phyloP scores from a whole-genome alignment of 495 filamentous ascomycete genomes.

The Hyaloscypha finlandica region DNA sequence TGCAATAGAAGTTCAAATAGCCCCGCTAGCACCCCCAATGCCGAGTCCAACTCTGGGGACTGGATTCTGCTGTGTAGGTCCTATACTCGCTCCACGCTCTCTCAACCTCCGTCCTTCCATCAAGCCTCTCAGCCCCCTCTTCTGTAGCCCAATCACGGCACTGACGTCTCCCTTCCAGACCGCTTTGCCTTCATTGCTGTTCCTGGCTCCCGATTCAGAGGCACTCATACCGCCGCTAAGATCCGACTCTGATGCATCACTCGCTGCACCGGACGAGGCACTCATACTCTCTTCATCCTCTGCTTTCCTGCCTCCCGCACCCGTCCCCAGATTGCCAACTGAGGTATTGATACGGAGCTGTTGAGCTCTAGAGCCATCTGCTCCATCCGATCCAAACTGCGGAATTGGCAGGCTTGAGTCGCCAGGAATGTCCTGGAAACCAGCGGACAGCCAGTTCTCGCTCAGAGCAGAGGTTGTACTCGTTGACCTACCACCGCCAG shows the following conservation, averaged over 20 bases:
- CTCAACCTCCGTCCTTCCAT: slow-evolving; percentile 93
- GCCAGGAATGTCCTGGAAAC: slow-evolving; percentile 23
- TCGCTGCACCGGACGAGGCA: slow-evolving; percentile 44
- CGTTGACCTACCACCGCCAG: slow-evolving; percentile 74
- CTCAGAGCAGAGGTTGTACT: slow-evolving; percentile 22
- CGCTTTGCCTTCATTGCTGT: slow-evolving; percentile 67
- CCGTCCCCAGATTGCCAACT: slow-evolving; percentile 28
- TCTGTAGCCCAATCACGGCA: slow-evolving; percentile 95
- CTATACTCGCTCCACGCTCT: slow-evolving; percentile 55
- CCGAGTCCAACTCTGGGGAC: slow-evolving; percentile 21
- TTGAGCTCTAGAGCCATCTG: slow-evolving; percentile 16
- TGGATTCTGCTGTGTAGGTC: neutral
- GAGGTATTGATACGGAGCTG: slow-evolving; percentile 35
- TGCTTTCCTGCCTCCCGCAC: slow-evolving; percentile 32
- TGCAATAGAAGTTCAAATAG: neutral
- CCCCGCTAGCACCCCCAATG: slow-evolving; percentile 7
- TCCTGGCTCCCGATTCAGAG: slow-evolving; percentile 28
- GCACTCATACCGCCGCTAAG: slow-evolving; percentile 44
- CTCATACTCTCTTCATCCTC: slow-evolving; percentile 42
- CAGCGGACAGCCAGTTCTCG: slow-evolving; percentile 27
- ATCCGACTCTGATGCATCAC: slow-evolving; percentile 49
- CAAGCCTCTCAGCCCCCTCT: slow-evolving; percentile 84
- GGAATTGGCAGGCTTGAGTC: slow-evolving; percentile 3
- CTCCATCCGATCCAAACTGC: slow-evolving; percentile 11
- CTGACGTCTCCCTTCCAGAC: slow-evolving; percentile 85